Evolutionary conservation across 2,329 filamentous ascomycete genomes (phyloP).

Genomic region (Phoma sp.): DNA sequence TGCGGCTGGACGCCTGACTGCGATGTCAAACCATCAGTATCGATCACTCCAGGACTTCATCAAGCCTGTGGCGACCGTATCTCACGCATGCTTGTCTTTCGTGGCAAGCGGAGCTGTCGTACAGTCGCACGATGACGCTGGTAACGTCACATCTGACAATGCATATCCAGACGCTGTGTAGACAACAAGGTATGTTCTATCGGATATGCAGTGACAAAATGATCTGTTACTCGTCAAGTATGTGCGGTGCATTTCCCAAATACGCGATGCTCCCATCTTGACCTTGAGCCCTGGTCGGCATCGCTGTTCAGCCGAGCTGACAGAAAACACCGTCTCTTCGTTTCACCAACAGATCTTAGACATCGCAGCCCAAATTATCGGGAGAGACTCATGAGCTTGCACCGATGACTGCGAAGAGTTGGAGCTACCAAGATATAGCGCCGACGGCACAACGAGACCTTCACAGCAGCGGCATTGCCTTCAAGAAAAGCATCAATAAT

Average conservation of each 20-base stretch:
- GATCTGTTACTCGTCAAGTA: background rate
- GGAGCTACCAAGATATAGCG: no score
- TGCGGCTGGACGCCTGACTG: constrained; percentile 16
- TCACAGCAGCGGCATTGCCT: background rate
- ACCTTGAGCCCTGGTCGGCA: background rate
- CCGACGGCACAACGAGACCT: background rate
- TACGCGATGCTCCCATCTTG: background rate
- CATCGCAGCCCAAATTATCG: background rate
- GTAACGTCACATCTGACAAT: constrained; percentile 2
- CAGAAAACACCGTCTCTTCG: background rate
- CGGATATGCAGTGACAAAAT: no score
- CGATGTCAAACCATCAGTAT: background rate
- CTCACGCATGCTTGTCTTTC: background rate
- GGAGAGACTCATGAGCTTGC: background rate
- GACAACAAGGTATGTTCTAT: no score
- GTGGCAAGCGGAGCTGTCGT: background rate
- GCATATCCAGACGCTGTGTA: no score
- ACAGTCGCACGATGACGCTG: background rate
- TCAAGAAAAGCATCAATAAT: background rate
- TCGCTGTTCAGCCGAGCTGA: constrained; percentile 3
- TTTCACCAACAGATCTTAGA: constrained; percentile 5
- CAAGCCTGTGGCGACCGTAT: background rate
- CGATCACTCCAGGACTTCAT: background rate
- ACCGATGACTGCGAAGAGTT: no score
- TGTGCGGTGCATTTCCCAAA: background rate